Evolutionary conservation across 2,329 filamentous ascomycete genomes (phyloP).

Genomic region (Xylariaceae sp.): DNA sequence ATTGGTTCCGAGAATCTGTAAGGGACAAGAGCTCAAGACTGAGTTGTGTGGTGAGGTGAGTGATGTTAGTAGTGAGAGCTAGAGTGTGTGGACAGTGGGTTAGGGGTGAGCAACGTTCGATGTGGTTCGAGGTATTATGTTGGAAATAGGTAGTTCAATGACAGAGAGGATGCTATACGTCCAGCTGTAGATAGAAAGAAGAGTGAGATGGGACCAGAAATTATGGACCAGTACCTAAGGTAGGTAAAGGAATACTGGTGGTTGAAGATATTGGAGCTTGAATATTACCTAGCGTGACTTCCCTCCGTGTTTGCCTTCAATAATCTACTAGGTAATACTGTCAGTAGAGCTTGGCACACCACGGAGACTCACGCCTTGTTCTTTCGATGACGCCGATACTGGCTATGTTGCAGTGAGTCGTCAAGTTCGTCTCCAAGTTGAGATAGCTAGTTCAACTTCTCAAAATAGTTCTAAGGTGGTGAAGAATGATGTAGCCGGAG

Average conservation of each 20-base stretch:
- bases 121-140: background rate
- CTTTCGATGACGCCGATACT: background rate
- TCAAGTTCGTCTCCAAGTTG: too few relatives aligned
- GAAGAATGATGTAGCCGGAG: background rate
- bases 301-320: background rate
- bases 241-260: background rate
- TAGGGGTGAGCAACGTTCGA: background rate
- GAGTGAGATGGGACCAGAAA: background rate
- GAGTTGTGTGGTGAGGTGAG: background rate
- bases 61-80: background rate
- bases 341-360: background rate
- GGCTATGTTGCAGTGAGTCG: background rate
- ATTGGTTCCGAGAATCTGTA: too few relatives aligned
- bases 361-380: background rate
- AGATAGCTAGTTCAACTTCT: background rate
- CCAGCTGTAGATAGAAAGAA: background rate
- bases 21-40: too few relatives aligned
- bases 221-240: background rate
- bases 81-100: background rate
- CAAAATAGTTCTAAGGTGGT: background rate
- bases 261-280: background rate
- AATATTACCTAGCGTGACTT: background rate
- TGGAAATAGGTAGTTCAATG: background rate
- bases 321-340: background rate
- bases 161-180: background rate